A percentile compares a stretch with the other conserved stretches of the same genome.
phyloP scores from a whole-genome alignment of 805 yeast species.

The Scheffersomyces coipomensis region DNA sequence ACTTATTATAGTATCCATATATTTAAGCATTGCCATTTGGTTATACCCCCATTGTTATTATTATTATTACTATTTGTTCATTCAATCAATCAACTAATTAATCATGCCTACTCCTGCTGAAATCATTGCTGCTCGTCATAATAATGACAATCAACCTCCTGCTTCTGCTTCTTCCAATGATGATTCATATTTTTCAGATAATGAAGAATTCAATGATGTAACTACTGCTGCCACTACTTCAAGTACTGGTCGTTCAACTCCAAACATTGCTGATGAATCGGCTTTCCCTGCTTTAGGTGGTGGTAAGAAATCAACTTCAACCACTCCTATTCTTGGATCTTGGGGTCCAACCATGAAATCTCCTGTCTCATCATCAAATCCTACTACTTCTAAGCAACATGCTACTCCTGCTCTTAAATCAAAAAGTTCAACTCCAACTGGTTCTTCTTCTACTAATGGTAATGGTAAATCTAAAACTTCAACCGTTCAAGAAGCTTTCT shows the following conservation, averaged over 20 bases:
- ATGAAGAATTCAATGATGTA: slow-evolving; percentile 5
- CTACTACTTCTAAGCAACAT: slow-evolving; percentile 14
- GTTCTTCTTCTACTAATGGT: slow-evolving; percentile 8
- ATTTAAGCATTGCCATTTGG: background rate
- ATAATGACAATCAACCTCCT: slow-evolving; percentile 5
- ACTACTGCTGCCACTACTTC: slow-evolving; percentile 14
- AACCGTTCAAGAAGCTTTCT: slow-evolving; percentile 75
- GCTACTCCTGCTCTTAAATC: slow-evolving; percentile 13
- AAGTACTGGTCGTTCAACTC: slow-evolving; percentile 21
- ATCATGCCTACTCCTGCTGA: slow-evolving; percentile 47
- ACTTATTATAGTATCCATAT: background rate
- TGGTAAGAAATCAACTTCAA: slow-evolving; percentile 24
- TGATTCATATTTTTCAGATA: slow-evolving; percentile 5
- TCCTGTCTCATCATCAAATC: slow-evolving; percentile 14
- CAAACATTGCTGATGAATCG: slow-evolving; percentile 47
- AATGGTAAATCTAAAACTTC: slow-evolving; percentile 45
- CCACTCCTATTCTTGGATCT: slow-evolving; percentile 22
- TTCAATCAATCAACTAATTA: slow-evolving; percentile 1
- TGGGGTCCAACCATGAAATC: slow-evolving; percentile 40
- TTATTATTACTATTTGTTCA: background rate
- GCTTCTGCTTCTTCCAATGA: background rate
- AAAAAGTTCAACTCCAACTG: slow-evolving; percentile 7
- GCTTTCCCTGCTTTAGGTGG: slow-evolving; percentile 71
- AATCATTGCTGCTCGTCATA: slow-evolving; percentile 45
- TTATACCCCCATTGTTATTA: background rate